A percentile compares a stretch with the other conserved stretches of the same genome.
phyloP scores from a whole-genome alignment of 192 early-diverging fungal species.

The Gryganskiella cystojenkinii region DNA sequence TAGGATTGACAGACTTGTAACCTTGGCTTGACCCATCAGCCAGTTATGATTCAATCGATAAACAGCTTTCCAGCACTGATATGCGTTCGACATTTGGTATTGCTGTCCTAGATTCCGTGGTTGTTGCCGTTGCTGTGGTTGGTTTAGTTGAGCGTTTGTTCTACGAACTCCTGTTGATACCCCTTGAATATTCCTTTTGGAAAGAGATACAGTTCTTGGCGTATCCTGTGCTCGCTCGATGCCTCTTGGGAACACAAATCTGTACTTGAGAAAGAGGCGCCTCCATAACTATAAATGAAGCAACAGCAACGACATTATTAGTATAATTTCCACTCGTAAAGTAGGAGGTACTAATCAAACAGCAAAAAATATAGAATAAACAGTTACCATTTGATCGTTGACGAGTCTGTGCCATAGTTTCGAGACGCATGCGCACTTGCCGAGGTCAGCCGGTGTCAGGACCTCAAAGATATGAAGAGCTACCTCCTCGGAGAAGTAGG shows the following conservation, averaged over 20 bases:
- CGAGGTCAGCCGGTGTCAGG: constrained; percentile 30
- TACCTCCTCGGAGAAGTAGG: constrained; percentile 45
- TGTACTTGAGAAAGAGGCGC: constrained; percentile 30
- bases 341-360: neutral
- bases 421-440: constrained; percentile 36
- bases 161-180: too few species aligned
- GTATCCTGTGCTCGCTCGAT: neutral
- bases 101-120: neutral
- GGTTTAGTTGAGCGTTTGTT: neutral
- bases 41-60: constrained; percentile 47
- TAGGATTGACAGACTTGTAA: constrained; percentile 16
- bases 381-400: constrained; percentile 52
- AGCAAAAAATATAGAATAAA: neutral
- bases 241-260: constrained; percentile 34
- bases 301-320: neutral
- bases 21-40: constrained; percentile 37
- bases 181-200: too few species aligned
- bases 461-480: constrained; percentile 34
- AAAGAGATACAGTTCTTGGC: neutral
- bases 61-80: constrained; percentile 44
- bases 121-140: neutral
- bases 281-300: constrained; percentile 26
- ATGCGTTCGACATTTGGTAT: neutral
- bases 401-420: constrained; percentile 44
- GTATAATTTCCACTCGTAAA: neutral